Percentiles rank a stretch among this genome's conserved stretches.
These are phyloP conservation scores for Pseudocercospora musae DNA, from an alignment of 2,329 filamentous ascomycete species.

Conservation along the genomic window DNA sequence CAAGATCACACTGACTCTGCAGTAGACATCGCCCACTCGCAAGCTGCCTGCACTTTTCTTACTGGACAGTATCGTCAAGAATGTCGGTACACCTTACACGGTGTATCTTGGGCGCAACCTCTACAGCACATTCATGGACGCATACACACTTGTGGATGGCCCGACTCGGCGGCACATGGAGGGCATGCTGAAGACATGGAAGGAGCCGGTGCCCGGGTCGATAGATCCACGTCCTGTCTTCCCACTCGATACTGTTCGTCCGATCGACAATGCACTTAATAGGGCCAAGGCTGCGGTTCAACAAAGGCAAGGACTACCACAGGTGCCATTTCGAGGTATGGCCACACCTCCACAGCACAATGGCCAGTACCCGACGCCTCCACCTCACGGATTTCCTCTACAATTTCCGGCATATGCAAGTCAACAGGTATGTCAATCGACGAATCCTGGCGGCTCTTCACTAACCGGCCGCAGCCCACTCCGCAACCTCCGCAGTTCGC, in stretches of 20 bases:
- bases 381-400: constrained; percentile 14
- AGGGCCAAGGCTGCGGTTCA: constrained; percentile 67
- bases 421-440: constrained; percentile 35
- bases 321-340: constrained; percentile 64
- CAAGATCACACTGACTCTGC: constrained; percentile 38
- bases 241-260: constrained; percentile 76
- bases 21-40: constrained; percentile 77
- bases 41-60: constrained; percentile 97
- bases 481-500: constrained; percentile 24
- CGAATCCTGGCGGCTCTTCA: constrained; percentile 6
- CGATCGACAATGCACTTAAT: constrained; percentile 90
- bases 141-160: constrained; percentile 84
- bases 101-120: constrained; percentile 89
- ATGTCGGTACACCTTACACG: constrained; percentile 96
- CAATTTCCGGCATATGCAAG: constrained; percentile 32
- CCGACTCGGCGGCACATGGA: constrained; percentile 86
- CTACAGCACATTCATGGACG: constrained; percentile 93
- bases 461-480: constrained; percentile 16
- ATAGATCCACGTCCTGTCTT: constrained; percentile 93
- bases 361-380: constrained; percentile 41
- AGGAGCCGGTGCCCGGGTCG: constrained; percentile 90
- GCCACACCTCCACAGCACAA: constrained; percentile 65
- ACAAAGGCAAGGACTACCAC: constrained; percentile 55
- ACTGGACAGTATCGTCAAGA: constrained; percentile 96
- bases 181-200: constrained; percentile 97